Evolutionary conservation across 2,329 filamentous ascomycete genomes (phyloP).

Genomic region (Pezizomycotina sp.): DNA sequence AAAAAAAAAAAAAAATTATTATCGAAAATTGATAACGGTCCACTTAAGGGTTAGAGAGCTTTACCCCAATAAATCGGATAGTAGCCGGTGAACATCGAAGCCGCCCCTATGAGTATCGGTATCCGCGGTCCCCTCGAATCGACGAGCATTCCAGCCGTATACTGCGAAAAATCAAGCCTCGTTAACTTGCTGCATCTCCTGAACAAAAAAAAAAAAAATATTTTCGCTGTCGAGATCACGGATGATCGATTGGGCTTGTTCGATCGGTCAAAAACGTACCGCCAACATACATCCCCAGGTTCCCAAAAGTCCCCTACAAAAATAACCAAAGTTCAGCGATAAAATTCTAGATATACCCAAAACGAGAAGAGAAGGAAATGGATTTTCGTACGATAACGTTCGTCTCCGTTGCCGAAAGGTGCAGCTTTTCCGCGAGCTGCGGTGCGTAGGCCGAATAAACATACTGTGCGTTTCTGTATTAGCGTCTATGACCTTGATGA

Average conservation of each 20-base stretch:
- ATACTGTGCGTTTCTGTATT: conserved; percentile 66
- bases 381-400: conserved; percentile 59
- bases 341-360: neutral
- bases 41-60: too few species aligned
- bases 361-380: conserved; percentile 1
- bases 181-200: too few species aligned
- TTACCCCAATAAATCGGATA: conserved; percentile 71
- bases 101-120: conserved; percentile 56
- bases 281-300: conserved; percentile 25
- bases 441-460: conserved; percentile 97
- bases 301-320: conserved; percentile 37
- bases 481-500: conserved; percentile 20
- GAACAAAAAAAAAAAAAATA: conserved; percentile 2
- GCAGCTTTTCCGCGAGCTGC: conserved; percentile 74
- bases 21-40: too few species aligned
- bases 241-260: neutral
- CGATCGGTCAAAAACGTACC: conserved; percentile 10
- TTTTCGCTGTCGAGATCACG: neutral
- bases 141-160: conserved; percentile 82
- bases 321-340: conserved; percentile 28
- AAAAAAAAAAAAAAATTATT: neutral
- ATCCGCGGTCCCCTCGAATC: conserved; percentile 67
- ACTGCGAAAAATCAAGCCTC: conserved; percentile 78
- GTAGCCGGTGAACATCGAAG: conserved; percentile 63
- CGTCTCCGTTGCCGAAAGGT: conserved; percentile 77